Percentiles rank a stretch among this genome's conserved stretches.
These are phyloP conservation scores for Chlorella sp. DNA, from an alignment of 139 green algal genomes.

Conservation along the genomic window DNA sequence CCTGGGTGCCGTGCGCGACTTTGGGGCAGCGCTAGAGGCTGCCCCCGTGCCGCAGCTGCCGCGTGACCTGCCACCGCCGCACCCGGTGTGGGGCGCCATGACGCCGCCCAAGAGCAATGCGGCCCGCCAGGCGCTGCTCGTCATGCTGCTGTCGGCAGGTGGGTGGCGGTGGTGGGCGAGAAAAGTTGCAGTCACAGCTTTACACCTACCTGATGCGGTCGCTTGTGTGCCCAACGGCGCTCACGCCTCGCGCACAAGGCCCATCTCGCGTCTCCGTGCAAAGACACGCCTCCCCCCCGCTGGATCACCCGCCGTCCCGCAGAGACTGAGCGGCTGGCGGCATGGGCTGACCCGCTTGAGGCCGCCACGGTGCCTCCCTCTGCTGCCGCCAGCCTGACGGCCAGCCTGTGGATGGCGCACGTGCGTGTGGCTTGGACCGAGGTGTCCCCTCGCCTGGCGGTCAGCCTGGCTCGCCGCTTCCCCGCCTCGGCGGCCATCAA, in stretches of 20 bases:
- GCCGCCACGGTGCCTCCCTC: constrained; percentile 1
- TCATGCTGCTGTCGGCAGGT: constrained; percentile 34
- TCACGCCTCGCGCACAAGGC: no score
- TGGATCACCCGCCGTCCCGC: background rate
- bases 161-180: background rate
- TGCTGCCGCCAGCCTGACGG: constrained; percentile 7
- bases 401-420: constrained; percentile 43
- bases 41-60: background rate
- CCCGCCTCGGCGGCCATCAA: constrained; percentile 5
- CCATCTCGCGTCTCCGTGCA: no score
- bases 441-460: constrained; percentile 66
- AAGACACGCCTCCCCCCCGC: no score
- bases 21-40: constrained; percentile 10
- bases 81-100: constrained; percentile 54
- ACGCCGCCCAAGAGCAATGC: constrained; percentile 7
- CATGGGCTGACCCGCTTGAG: constrained; percentile 48
- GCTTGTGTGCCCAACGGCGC: no score
- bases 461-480: constrained; percentile 49
- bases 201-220: no score
- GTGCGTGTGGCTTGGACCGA: constrained; percentile 58
- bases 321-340: constrained; percentile 69
- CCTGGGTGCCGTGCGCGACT: constrained; percentile 34
- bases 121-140: constrained; percentile 32
- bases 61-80: background rate
- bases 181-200: no score